A percentile compares a stretch with the other conserved stretches of the same genome.
phyloP scores from a whole-genome alignment of 2,329 filamentous ascomycete genomes.

The Aspergillus transmontanensis region DNA sequence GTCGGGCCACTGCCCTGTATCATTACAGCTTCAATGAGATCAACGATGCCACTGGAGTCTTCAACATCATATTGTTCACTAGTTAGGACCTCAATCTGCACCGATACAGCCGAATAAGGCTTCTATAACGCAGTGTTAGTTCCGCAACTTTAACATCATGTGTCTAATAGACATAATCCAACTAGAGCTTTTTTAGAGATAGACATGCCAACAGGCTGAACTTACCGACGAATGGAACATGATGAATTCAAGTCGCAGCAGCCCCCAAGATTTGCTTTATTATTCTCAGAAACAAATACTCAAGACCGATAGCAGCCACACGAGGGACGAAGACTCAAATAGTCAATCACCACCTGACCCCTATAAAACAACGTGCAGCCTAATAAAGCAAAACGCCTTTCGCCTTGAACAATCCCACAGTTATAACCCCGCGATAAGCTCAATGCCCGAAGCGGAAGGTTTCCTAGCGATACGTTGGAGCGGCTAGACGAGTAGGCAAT shows the following conservation, averaged over 20 bases:
- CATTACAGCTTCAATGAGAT: constrained; percentile 90
- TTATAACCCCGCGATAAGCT: neutral
- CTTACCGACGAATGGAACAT: constrained; percentile 43
- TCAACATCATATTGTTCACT: constrained; percentile 88
- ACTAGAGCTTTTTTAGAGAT: neutral
- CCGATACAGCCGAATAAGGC: constrained; percentile 90
- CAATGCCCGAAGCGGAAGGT: neutral
- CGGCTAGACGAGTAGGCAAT: neutral
- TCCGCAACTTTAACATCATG: neutral
- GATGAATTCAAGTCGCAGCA: constrained; percentile 8
- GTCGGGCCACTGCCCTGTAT: constrained; percentile 83
- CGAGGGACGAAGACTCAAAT: neutral
- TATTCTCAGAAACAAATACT: neutral
- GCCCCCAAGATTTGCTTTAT: neutral
- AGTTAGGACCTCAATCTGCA: constrained; percentile 87
- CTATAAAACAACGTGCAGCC: neutral
- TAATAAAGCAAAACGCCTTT: constrained; percentile 3
- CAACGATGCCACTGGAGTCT: constrained; percentile 86
- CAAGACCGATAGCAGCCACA: neutral
- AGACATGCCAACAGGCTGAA: constrained; percentile 9
- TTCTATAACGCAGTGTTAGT: constrained; percentile 54
- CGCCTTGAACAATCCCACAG: neutral
- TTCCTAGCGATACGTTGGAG: neutral
- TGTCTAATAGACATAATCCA: neutral
- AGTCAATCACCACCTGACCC: neutral